Base-by-base conservation (phyloP, 192 early-diverging fungal species). In the Dissophora globulifera region DNA sequence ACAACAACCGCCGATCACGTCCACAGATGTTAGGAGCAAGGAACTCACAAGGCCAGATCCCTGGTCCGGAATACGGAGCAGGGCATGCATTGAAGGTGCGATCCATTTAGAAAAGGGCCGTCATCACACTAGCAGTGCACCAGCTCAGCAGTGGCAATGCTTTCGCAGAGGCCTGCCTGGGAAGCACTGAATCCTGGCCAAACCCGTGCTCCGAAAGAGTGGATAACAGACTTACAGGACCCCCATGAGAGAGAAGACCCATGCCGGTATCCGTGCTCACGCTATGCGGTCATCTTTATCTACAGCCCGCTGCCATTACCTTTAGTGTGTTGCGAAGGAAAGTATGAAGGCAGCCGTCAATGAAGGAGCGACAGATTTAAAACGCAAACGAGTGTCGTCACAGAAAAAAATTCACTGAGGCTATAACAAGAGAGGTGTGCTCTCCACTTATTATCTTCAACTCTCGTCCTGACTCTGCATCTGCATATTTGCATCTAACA, bases 31-130 rank as follows among this genome's bases (percentile, higher is more conserved):
- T 51, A 7, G 50, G 26, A 29, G 50, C 23, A 51, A 29, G 26
- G 50, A 51, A 51, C 50, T 51, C 50, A 51, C 50, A 51, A 51
- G 15, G 50, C 50, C 50, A 29, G 50, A 51, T 51, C 50, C 29
- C 50, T 51, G 50, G 50, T 51, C 29, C 50, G 50, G 17, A 20
- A 51, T 22, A 26, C 26, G 50, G 29, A 51, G 50, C 50, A 30
- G 50, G 50, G 50, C 50, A 51, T 51, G 50, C 50, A 47, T 17
- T 47, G 20, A 47, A 22, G 20, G 45, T 47, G 45, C 45, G 20
- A 19, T 47, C 45, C 45, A 22, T 15, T 8, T 11, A 47, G 45
- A n/a, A 47, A 47, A 19, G 45, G 20, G 45, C 45, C 20, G 45
- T 47, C 45, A 47, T 47, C 19, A 47, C 45, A 47, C 45, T 17